These are phyloP conservation scores for Leucaena leucocephala DNA, from an alignment of 306 rosid genomes.

Conservation along the genomic window DNA sequence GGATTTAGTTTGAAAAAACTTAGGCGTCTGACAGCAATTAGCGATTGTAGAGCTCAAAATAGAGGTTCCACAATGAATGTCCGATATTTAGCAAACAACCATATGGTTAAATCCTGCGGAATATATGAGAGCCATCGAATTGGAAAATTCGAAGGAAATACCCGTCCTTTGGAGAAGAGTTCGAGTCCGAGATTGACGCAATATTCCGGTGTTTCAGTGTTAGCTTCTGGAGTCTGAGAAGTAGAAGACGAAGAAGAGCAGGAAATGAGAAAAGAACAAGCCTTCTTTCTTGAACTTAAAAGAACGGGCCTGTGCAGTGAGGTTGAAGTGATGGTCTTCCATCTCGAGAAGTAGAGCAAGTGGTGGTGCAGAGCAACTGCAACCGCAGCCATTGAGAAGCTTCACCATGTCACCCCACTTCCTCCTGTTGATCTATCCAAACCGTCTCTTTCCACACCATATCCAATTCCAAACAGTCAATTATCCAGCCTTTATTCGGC, in stretches of 20 bases:
- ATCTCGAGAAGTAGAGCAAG: constrained; percentile 53
- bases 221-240: constrained; percentile 71
- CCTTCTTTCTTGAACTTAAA: constrained; percentile 34
- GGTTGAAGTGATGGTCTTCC: constrained; percentile 36
- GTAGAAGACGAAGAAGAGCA: constrained; percentile 60
- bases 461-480: constrained; percentile 41
- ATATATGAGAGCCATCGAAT: background rate
- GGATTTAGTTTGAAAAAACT: background rate
- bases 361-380: constrained; percentile 58
- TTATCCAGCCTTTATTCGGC: background rate
- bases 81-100: constrained; percentile 13
- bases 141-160: constrained; percentile 25
- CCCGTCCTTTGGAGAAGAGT: constrained; percentile 95
- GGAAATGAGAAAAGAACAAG: constrained; percentile 42
- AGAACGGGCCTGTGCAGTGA: constrained; percentile 34
- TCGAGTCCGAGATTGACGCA: constrained; percentile 87
- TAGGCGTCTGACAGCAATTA: background rate
- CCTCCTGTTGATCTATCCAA: constrained; percentile 33
- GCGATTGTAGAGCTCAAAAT: background rate
- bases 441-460: constrained; percentile 2
- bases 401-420: constrained; percentile 24
- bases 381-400: constrained; percentile 61
- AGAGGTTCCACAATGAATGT: background rate
- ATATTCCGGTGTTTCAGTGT: constrained; percentile 71
- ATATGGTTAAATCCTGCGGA: background rate